A percentile compares a stretch with the other conserved stretches of the same genome.
Evolutionary conservation across 345 rosid genomes (phyloP).

Genomic region (Ailanthus altissimus): DNA sequence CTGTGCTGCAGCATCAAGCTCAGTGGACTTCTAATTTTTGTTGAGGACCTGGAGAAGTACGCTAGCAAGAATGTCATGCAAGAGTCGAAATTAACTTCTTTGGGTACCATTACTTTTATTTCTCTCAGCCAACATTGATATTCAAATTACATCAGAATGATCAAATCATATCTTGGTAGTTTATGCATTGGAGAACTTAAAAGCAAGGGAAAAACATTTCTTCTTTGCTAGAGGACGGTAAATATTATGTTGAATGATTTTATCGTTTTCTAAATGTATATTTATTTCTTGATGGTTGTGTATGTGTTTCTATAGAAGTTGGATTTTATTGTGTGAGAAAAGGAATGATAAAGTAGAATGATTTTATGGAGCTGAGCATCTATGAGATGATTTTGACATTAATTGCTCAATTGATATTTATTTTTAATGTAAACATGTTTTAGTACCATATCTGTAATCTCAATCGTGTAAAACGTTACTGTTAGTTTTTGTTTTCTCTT

Average conservation of each 20-base stretch:
- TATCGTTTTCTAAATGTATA: no score
- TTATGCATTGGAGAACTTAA: neutral
- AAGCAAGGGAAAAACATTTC: neutral
- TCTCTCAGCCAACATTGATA: slow-evolving; percentile 19
- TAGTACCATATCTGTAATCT: slow-evolving; percentile 3
- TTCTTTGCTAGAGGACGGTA: neutral
- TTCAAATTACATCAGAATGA: neutral
- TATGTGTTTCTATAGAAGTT: no score
- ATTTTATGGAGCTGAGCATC: no score
- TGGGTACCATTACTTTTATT: slow-evolving; percentile 31
- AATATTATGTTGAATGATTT: neutral
- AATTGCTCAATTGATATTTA: no score
- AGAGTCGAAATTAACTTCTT: slow-evolving; percentile 89
- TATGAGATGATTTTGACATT: no score
- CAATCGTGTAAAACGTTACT: slow-evolving; percentile 11
- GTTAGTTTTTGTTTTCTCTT: neutral
- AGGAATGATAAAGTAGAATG: no score
- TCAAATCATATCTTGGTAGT: neutral
- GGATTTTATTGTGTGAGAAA: no score
- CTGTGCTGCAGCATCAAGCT: neutral
- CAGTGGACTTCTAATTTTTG: slow-evolving; percentile 6
- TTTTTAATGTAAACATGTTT: neutral
- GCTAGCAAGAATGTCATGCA: slow-evolving; percentile 72
- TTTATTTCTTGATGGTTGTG: no score
- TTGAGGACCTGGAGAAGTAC: slow-evolving; percentile 83